Conservation (phyloP, 768 basidiomycete genomes). For the Clitopilus passeckerianus region DNA sequence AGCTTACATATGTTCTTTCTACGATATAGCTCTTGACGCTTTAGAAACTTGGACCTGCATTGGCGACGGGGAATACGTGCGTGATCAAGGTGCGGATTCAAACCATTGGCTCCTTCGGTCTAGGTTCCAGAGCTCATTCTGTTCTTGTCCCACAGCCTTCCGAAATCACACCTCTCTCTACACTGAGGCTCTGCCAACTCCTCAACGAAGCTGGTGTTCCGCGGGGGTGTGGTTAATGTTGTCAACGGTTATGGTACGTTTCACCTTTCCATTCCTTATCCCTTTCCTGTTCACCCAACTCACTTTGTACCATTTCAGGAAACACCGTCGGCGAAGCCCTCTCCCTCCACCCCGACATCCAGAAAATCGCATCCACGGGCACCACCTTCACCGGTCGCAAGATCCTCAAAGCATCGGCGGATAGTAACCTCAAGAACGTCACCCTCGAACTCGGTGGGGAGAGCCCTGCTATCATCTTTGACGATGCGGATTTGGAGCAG, state of each 20-base stretch:
- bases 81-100: constrained; percentile 36
- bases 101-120: background rate
- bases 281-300: background rate
- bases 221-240: constrained; percentile 63
- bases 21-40: constrained; percentile 12
- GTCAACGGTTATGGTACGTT: constrained; percentile 48
- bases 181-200: constrained; percentile 42
- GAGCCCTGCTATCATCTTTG: constrained; percentile 64
- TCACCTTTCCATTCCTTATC: background rate
- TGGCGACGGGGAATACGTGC: constrained; percentile 48
- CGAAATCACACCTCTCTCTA: constrained; percentile 58
- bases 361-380: constrained; percentile 82
- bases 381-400: constrained; percentile 73
- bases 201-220: constrained; percentile 63
- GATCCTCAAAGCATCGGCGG: constrained; percentile 72
- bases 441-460: constrained; percentile 82
- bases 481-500: constrained; percentile 56
- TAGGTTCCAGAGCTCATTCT: no score
- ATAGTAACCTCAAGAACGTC: constrained; percentile 79
- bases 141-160: constrained; percentile 38
- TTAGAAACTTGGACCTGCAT: constrained; percentile 22
- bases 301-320: constrained; percentile 23
- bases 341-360: constrained; percentile 44
- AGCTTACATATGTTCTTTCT: background rate
- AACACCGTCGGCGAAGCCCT: constrained; percentile 58